These are phyloP conservation scores for Chaetomiaceae sp. DNA, from an alignment of 2,329 filamentous ascomycete genomes.

Conservation along the genomic window DNA sequence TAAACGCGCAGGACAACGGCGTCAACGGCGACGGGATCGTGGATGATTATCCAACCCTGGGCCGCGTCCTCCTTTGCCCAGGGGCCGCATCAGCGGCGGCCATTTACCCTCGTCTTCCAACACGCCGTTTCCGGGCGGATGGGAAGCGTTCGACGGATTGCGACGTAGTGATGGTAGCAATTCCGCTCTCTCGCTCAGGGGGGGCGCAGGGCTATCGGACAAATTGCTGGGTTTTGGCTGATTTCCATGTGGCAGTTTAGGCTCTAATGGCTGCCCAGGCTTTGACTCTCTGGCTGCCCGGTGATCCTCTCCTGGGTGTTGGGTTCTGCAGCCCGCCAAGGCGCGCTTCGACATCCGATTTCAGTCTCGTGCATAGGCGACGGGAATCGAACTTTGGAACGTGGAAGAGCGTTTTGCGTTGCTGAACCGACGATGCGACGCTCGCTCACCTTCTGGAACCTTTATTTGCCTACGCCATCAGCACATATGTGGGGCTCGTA, in stretches of 20 bases:
- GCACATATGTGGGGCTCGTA: constrained; percentile 8
- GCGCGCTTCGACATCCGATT: constrained; percentile 20
- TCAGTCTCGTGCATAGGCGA: constrained; percentile 25
- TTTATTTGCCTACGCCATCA: neutral
- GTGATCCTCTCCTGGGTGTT: constrained; percentile 7
- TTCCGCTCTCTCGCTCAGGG: constrained; percentile 6
- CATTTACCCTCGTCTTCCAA: constrained; percentile 24
- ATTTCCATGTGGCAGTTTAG: constrained; percentile 30
- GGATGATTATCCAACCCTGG: neutral
- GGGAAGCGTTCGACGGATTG: constrained; percentile 13
- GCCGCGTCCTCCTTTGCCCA: constrained; percentile 10
- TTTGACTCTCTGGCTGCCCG: constrained; percentile 13
- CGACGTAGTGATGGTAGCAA: neutral
- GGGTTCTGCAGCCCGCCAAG: constrained; percentile 19
- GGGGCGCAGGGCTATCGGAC: constrained; percentile 18
- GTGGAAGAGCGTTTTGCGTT: neutral
- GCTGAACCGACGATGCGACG: constrained; percentile 15
- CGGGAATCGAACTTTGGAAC: constrained; percentile 13
- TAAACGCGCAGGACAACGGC: neutral
- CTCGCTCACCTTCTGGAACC: constrained; percentile 11
- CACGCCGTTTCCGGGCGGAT: constrained; percentile 14
- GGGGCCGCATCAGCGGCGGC: constrained; percentile 20
- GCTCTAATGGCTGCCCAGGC: constrained; percentile 21
- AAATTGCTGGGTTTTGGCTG: constrained; percentile 31
- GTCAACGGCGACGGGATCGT: neutral